These are phyloP conservation scores for Gigaspora rosea DNA, from an alignment of 192 early-diverging fungal genomes.

Conservation along the genomic window DNA sequence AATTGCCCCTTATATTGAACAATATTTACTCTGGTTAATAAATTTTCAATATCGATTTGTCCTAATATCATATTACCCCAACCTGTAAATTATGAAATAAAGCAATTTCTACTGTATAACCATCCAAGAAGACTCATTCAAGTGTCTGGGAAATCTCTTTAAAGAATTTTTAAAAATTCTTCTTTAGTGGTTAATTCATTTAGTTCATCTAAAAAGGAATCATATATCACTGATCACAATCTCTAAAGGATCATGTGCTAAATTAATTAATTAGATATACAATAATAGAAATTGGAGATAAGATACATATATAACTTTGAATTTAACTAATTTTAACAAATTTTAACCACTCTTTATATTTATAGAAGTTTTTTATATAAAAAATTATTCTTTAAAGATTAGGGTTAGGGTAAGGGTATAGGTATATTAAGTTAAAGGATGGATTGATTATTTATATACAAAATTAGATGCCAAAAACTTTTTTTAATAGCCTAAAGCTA, in stretches of 20 bases:
- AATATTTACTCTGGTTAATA: slow-evolving; percentile 38
- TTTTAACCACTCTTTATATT: too few species aligned
- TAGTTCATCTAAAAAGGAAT: slow-evolving; percentile 50
- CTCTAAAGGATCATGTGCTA: slow-evolving; percentile 54
- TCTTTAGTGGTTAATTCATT: slow-evolving; percentile 57
- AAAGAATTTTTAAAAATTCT: slow-evolving; percentile 72
- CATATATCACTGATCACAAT: slow-evolving; percentile 44
- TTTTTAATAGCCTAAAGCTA: too few species aligned
- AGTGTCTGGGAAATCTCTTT: slow-evolving; percentile 74
- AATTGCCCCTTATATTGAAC: not conserved
- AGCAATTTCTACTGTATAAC: slow-evolving; percentile 72
- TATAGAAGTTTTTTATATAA: too few species aligned
- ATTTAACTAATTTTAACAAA: too few species aligned
- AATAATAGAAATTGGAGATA: too few species aligned
- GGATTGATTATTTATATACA: too few species aligned
- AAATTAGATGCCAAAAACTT: too few species aligned
- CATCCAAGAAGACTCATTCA: slow-evolving; percentile 77
- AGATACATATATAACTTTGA: too few species aligned
- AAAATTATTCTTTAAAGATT: too few species aligned
- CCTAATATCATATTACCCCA: slow-evolving; percentile 70
- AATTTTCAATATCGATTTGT: slow-evolving; percentile 56
- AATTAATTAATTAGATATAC: not conserved
- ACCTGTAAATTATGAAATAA: slow-evolving; percentile 75
- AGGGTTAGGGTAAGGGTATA: too few species aligned
- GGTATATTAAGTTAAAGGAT: too few species aligned